These are phyloP conservation scores for Colletotrichum scovillei DNA, from an alignment of 2,329 filamentous ascomycete species.

Conservation along the genomic window DNA sequence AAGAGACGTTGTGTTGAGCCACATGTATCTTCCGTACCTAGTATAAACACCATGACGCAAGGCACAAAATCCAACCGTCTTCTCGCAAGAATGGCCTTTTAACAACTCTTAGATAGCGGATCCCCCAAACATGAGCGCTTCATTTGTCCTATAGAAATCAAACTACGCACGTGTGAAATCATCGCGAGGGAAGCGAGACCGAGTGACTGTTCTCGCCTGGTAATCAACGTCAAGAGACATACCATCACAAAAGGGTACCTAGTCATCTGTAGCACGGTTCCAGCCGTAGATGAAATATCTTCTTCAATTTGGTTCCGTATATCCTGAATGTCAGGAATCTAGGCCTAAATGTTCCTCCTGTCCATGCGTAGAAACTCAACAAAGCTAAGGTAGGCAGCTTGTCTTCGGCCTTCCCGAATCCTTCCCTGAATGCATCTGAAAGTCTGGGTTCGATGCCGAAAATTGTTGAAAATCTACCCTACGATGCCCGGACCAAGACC, in stretches of 20 bases:
- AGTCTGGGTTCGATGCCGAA: background rate
- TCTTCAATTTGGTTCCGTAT: conserved; percentile 8
- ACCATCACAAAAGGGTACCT: background rate
- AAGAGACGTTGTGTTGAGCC: too few relatives aligned
- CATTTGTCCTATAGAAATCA: background rate
- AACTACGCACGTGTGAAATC: background rate
- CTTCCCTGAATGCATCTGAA: background rate
- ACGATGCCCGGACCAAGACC: background rate
- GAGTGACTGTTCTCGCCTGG: background rate
- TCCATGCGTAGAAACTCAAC: background rate
- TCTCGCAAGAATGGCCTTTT: too few relatives aligned
- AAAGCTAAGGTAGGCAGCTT: background rate
- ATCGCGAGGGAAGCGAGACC: background rate
- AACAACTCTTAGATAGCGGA: too few relatives aligned
- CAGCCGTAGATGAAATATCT: background rate
- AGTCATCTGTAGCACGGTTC: background rate
- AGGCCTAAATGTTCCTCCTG: background rate
- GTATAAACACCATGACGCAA: too few relatives aligned
- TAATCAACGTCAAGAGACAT: background rate
- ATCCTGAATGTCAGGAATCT: background rate
- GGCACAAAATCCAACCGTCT: too few relatives aligned
- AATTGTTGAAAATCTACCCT: background rate
- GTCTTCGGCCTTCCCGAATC: background rate
- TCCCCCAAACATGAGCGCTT: too few relatives aligned
- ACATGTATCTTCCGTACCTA: too few relatives aligned